Evolutionary conservation across 2,329 filamentous ascomycete genomes (phyloP), one percentile per base, ranked within the genome.

Genomic region (Tolypocladium amazonense): DNA sequence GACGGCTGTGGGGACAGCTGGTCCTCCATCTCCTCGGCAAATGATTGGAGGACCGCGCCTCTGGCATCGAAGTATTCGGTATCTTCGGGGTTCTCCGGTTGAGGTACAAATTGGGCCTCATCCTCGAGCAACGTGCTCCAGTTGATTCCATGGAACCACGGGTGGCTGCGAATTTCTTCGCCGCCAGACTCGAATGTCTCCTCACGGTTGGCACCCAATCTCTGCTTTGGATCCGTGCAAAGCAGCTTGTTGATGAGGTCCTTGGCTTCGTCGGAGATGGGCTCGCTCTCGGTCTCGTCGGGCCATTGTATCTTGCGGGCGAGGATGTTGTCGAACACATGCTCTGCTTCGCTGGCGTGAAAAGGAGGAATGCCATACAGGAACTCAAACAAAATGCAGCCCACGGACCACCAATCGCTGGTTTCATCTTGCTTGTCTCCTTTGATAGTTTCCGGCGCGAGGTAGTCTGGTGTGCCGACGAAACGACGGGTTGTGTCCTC

Each of bases 381-480:
- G 65, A 96, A 97, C 69, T 99, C 94, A 68, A 97, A 99, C 73
- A 97, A 78, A 66, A 99, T 97, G 72, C 95, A 99, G 0, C 94
- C 94, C n/a, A 99, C 82, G 27, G 94, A 97, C 94, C 94, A 99
- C 94, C 94, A 99, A 85, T 99, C 94, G 70, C 94, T 97, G 65
- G 93, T 94, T 73, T 97, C 93, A 69, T 99, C 94, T 73, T 99
- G 94, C 1, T 93, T 92, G 65, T 92, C 87, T 56, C 95, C 94
- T 65, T 91, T 92, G 70, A 99, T 96, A 0, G 95, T 99, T 71
- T 99, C 95, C 0, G 94, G 94, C 0, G 94, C 94, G 18, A 99
- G 82, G 70, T 99, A 99, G 72, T 99, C 94, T 0, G 94, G 94
- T 0, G 94, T 99, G 38, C 94, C 94, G 11, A 99, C 94, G 67